Conservation (phyloP, 2,329 filamentous ascomycete species). For the Phyllosticta paracitricarpa region DNA sequence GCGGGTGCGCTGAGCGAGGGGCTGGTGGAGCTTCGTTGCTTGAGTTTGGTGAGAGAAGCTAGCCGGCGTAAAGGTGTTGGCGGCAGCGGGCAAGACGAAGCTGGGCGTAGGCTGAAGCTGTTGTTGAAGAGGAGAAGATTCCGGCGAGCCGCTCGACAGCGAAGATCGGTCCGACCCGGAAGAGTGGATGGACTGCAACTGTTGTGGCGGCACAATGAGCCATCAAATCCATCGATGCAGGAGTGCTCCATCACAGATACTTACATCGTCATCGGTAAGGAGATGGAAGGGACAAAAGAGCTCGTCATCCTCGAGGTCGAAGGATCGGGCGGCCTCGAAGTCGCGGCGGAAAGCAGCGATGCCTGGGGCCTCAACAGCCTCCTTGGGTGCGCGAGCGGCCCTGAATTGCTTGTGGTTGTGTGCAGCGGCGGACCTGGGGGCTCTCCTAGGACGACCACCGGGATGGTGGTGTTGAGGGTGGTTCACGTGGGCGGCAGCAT, state of each 20-base stretch:
- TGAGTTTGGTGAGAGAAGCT: constrained; percentile 51
- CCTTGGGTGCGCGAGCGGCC: constrained; percentile 75
- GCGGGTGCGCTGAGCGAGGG: constrained; percentile 75
- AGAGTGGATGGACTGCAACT: constrained; percentile 88
- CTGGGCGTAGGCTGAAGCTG: constrained; percentile 61
- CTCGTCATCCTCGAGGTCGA: constrained; percentile 91
- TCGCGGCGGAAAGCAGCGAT: constrained; percentile 72
- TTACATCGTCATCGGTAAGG: constrained; percentile 86
- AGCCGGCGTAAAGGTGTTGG: constrained; percentile 45
- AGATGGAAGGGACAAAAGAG: constrained; percentile 84
- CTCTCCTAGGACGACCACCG: constrained; percentile 74
- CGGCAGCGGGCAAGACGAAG: constrained; percentile 58
- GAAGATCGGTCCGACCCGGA: constrained; percentile 87
- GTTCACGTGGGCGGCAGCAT: constrained; percentile 39
- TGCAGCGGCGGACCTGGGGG: constrained; percentile 66
- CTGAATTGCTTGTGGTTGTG: constrained; percentile 88
- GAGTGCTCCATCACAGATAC: constrained; percentile 15
- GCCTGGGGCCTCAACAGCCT: constrained; percentile 67
- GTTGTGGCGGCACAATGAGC: constrained; percentile 18
- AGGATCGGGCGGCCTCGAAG: constrained; percentile 85
- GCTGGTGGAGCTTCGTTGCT: constrained; percentile 76
- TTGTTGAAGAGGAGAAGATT: constrained; percentile 82
- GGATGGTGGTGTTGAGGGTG: constrained; percentile 65
- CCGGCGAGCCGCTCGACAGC: constrained; percentile 85
- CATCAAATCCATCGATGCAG: constrained; percentile 6